Conservation (phyloP, 257 asterid species). For the Solanum neorickii region DNA sequence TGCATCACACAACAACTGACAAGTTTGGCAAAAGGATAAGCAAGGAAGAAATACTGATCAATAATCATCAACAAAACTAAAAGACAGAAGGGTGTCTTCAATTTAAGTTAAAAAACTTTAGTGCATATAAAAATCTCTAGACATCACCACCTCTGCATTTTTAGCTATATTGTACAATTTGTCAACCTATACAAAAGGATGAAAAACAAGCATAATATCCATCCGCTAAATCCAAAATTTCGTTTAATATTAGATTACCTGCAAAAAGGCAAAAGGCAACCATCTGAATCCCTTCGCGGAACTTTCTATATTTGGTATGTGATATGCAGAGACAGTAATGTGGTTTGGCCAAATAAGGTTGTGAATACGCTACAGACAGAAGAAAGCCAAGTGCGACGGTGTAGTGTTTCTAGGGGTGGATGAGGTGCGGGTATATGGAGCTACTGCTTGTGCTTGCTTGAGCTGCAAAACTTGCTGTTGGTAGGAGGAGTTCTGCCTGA, state of each 20-base stretch:
- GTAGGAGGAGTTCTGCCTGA: slow-evolving; percentile 63
- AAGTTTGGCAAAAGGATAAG: not conserved
- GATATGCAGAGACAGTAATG: not conserved
- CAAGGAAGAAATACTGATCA: not conserved
- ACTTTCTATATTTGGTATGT: not conserved
- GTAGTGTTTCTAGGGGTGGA: slow-evolving; percentile 20
- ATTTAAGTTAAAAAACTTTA: not conserved
- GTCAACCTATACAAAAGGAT: slow-evolving; percentile 3
- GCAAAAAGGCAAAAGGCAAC: not conserved
- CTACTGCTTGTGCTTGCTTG: slow-evolving; percentile 61
- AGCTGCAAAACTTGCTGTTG: slow-evolving; percentile 33
- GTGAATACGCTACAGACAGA: not conserved
- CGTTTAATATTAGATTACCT: not conserved
- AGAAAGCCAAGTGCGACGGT: not conserved
- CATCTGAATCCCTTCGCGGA: not conserved
- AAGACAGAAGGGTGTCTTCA: not conserved
- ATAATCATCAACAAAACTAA: not conserved
- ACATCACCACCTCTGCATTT: slow-evolving; percentile 1
- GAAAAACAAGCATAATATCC: not conserved
- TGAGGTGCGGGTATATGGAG: slow-evolving; percentile 33
- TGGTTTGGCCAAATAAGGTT: not conserved
- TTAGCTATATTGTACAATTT: slow-evolving; percentile 5
- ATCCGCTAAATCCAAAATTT: not conserved
- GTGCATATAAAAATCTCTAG: not conserved
- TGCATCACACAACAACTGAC: not conserved